A percentile compares a stretch with the other conserved stretches of the same genome.
These are phyloP conservation scores for Lactarius quietus DNA, from an alignment of 768 basidiomycete genomes.

Conservation along the genomic window DNA sequence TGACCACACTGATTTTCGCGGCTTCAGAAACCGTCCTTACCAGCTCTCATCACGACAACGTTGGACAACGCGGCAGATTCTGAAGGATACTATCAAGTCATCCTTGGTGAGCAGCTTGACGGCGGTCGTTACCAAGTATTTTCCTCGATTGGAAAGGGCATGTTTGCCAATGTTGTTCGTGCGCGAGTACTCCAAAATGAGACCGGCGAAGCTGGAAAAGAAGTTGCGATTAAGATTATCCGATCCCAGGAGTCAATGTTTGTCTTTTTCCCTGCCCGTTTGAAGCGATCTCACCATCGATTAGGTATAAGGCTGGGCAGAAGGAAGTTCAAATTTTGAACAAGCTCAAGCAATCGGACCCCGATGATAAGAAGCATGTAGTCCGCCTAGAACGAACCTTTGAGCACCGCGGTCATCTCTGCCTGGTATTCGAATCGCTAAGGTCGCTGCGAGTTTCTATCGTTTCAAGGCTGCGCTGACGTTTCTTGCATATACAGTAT, in stretches of 20 bases:
- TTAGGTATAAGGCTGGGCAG: slow-evolving; percentile 89
- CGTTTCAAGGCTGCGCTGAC: slow-evolving; percentile 7
- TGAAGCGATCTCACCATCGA: slow-evolving; percentile 12
- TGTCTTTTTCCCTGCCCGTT: slow-evolving; percentile 33
- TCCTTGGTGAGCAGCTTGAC: slow-evolving; percentile 92
- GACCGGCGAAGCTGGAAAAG: slow-evolving; percentile 49
- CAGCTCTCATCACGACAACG: slow-evolving; percentile 68
- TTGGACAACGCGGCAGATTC: slow-evolving; percentile 89
- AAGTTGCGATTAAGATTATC: slow-evolving; percentile 98
- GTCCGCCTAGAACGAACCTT: slow-evolving; percentile 92
- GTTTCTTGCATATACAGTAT: slow-evolving; percentile 50
- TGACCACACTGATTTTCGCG: not conserved
- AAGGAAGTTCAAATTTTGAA: slow-evolving; percentile 90
- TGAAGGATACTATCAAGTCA: slow-evolving; percentile 94
- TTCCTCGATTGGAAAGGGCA: slow-evolving; percentile 94
- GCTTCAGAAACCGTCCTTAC: slow-evolving; percentile 48
- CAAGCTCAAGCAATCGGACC: slow-evolving; percentile 84
- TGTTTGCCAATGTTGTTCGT: slow-evolving; percentile 97
- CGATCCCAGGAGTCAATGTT: slow-evolving; percentile 96
- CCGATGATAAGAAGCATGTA: slow-evolving; percentile 95
- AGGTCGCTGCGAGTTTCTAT: slow-evolving; percentile 50
- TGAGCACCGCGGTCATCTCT: slow-evolving; percentile 95
- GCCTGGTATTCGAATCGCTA: slow-evolving; percentile 91
- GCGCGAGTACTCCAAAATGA: slow-evolving; percentile 76
- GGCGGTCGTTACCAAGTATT: slow-evolving; percentile 92